A percentile compares a stretch with the other conserved stretches of the same genome.
These are phyloP conservation scores for Penicillium frequentans DNA, from an alignment of 2,329 filamentous ascomycete genomes.

Conservation along the genomic window DNA sequence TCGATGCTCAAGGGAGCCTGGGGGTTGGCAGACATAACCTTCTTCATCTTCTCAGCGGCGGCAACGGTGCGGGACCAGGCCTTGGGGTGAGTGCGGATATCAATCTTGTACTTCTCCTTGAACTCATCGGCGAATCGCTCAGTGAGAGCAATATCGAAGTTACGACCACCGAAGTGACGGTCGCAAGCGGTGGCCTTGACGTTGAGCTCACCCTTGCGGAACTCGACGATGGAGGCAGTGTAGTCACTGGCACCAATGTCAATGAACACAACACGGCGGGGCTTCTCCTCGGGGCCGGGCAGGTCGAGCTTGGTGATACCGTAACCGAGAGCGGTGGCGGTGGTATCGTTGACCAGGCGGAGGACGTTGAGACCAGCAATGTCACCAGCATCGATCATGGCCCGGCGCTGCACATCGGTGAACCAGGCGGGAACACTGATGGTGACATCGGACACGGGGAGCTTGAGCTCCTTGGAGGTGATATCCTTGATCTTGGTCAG, in stretches of 20 bases:
- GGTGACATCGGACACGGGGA: slow-evolving; percentile 89
- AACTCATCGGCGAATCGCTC: slow-evolving; percentile 96
- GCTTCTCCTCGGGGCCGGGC: slow-evolving; percentile 83
- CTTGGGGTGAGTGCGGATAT: slow-evolving; percentile 87
- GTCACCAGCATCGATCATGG: slow-evolving; percentile 86
- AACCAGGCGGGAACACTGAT: slow-evolving; percentile 97
- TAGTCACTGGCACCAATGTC: slow-evolving; percentile 98
- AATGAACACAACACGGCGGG: slow-evolving; percentile 84
- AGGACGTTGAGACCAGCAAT: slow-evolving; percentile 91
- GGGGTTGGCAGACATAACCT: slow-evolving; percentile 94
- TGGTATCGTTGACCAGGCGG: slow-evolving; percentile 96
- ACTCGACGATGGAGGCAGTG: slow-evolving; percentile 91
- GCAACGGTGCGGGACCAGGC: slow-evolving; percentile 82
- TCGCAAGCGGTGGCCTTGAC: slow-evolving; percentile 93
- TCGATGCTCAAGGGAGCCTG: slow-evolving; percentile 93
- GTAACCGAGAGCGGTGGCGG: slow-evolving; percentile 90
- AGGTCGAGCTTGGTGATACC: slow-evolving; percentile 98
- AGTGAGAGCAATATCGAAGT: slow-evolving; percentile 93
- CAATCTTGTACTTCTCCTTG: slow-evolving; percentile 96
- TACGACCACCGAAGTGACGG: slow-evolving; percentile 93
- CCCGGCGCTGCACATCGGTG: slow-evolving; percentile 88
- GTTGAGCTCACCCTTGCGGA: slow-evolving; percentile 91
- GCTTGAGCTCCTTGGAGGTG: slow-evolving; percentile 79
- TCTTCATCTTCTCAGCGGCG: slow-evolving; percentile 96
- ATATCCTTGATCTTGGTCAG: slow-evolving; percentile 92